A percentile compares a stretch with the other conserved stretches of the same genome.
Evolutionary conservation across 768 basidiomycete genomes (phyloP).

Genomic region (Antrodiella citrinella): DNA sequence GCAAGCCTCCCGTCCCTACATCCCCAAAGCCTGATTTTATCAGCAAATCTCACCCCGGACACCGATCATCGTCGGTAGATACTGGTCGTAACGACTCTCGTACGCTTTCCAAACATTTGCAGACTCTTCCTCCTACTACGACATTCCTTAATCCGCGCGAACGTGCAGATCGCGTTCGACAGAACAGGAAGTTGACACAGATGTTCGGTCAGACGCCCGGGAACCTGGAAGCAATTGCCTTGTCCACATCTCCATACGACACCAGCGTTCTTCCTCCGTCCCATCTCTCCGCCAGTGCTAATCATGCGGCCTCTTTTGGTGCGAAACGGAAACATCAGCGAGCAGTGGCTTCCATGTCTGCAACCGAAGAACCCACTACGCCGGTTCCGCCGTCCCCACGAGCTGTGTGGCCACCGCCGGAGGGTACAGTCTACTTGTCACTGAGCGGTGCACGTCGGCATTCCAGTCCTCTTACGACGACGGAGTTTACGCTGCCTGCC

Average conservation of each 20-base stretch:
- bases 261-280: slow-evolving; percentile 7
- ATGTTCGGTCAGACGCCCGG: slow-evolving; percentile 65
- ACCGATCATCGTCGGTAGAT: background rate
- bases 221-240: slow-evolving; percentile 6
- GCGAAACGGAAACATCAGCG: slow-evolving; percentile 16
- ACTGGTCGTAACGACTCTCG: slow-evolving; percentile 2
- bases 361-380: slow-evolving; percentile 12
- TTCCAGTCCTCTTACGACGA: slow-evolving; percentile 46
- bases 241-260: slow-evolving; percentile 7
- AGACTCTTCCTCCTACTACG: slow-evolving; percentile 48
- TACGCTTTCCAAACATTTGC: slow-evolving; percentile 1
- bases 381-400: slow-evolving; percentile 8
- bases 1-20: slow-evolving; percentile 38
- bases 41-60: slow-evolving; percentile 20
- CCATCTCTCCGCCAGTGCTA: background rate
- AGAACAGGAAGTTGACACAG: slow-evolving; percentile 71
- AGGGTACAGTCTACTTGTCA: slow-evolving; percentile 21
- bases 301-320: background rate
- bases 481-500: slow-evolving; percentile 28
- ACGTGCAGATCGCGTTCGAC: slow-evolving; percentile 65
- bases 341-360: slow-evolving; percentile 19
- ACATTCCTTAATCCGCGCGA: slow-evolving; percentile 58
- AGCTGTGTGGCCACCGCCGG: slow-evolving; percentile 27
- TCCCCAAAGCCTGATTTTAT: slow-evolving; percentile 39
- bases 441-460: slow-evolving; percentile 34